Base-by-base conservation (phyloP, 1,139 yeast genomes). In the Suhomyces yuchorum region DNA sequence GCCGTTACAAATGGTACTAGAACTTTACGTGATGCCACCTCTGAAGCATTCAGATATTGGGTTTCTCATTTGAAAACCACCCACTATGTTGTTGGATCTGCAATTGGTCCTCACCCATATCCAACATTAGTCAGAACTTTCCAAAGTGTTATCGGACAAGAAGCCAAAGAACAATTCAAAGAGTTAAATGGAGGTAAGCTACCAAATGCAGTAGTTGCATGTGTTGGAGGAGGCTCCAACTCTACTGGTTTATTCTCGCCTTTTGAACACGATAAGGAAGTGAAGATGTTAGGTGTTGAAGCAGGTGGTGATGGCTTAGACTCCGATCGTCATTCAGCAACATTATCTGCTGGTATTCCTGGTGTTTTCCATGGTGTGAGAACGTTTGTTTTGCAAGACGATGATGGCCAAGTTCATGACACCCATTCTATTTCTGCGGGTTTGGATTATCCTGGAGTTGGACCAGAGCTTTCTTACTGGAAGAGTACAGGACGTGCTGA, bases 151-250 rank as follows among this genome's bases (percentile, higher is more conserved):
- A 93, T 93, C 70, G 99, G 99, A 59, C 79, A 84, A 51, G 99
- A 93, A 73, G 87, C 97, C 35, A 91, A 88, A 70, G 85, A 87
- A 66, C 97, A 93, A 73, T 92, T 92, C 71, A 82, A 81, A 58
- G 82, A 79, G 57, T 72, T 85, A 56, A 90, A 89, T 66, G 71
- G 80, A 53, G 96, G 96, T 30, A 85, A 82, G 60, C 77, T 93
- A 55, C 99, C 99, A 42, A 89, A 93, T 62, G 91, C 92, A 12
- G 84, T 93, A 38, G 97, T 92, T 52, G 99, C 99, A 3, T 93
- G 99, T 78, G 99, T 93, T 46, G 99, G 99, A 61, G 99, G 99
- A 63, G 99, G 99, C 46, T 90, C 97, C 30, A 93, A 93, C 75
- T 87, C 97, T 44, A 84, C 96, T 37, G 99, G 99, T 66, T 83